Evolutionary conservation across 2,329 filamentous ascomycete species (phyloP), one percentile per base, ranked within the genome.

Genomic region (Alternaria novae-zelandiae): DNA sequence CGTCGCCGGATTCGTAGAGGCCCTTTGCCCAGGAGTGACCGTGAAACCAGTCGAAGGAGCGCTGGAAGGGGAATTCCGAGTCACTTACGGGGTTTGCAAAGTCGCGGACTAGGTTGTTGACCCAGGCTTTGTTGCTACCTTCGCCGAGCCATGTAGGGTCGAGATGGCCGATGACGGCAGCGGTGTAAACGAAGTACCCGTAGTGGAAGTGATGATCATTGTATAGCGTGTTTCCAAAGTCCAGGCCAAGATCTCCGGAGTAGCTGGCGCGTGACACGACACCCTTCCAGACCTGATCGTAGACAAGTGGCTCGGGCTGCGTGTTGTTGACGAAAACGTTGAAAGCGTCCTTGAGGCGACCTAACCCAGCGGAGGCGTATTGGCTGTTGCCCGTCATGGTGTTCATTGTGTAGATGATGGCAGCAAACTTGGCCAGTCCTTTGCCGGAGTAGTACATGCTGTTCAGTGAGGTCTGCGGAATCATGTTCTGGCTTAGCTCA

Each of bases 1-100:
- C 92, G 77, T 96, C 92, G 64, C 83, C 84, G 21, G 88, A 87
- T 65, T 91, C 87, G 74, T 89, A 93, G 11, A 96, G 83, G 1
- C 92, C 92, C 59, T 93, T 94, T 3, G 96, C 96, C 93, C 95
- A 97, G 50, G 91, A 95, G 84, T 98, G 96, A 1, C 96, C 96
- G 74, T 77, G 90, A 79, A 90, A 98, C 93, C 93, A 97, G 81
- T 98, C 96, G 76, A 97, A 98, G 55, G 71, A 67, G 36, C 79
- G 76, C 12, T 74, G 95, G 73, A 93, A 90, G 0, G 96, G 94
- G 79, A 97, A 98, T 43, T 85, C 73, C 1, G 72, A 83, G 77
- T 98, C 95, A 17, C 86, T 78, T 3, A 84, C 75, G 0, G 95
- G 90, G 78, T 97, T 97, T 59, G 94, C 91, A 59, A 84, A 89